Conservation (phyloP, 2,329 filamentous ascomycete species). For the Fusarium humuli region DNA sequence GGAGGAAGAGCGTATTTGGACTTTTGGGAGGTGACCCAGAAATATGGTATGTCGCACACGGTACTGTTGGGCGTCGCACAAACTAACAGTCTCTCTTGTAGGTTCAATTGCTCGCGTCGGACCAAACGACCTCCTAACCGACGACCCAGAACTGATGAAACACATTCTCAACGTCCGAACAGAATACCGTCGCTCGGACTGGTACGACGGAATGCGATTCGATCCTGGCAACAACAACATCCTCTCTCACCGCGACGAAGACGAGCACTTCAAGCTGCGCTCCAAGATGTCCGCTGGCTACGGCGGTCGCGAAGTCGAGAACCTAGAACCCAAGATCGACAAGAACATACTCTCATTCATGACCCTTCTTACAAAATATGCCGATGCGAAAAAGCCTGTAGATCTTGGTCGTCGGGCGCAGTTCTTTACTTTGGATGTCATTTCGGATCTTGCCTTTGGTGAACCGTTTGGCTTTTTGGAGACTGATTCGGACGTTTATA, state of each 20-base stretch:
- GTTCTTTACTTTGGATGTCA: constrained; percentile 66
- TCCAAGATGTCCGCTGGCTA: constrained; percentile 65
- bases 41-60: constrained; percentile 49
- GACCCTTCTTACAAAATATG: constrained; percentile 46
- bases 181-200: constrained; percentile 52
- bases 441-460: constrained; percentile 63
- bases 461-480: constrained; percentile 60
- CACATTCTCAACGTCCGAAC: constrained; percentile 51
- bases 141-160: constrained; percentile 54
- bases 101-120: constrained; percentile 56
- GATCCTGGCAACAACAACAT: constrained; percentile 64
- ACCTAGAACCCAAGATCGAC: constrained; percentile 62
- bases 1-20: constrained; percentile 52
- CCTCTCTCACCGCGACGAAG: constrained; percentile 61
- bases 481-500: constrained; percentile 59
- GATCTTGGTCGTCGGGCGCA: constrained; percentile 62
- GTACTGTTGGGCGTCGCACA: background rate
- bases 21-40: constrained; percentile 51
- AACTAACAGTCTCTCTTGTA: constrained; percentile 7
- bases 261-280: constrained; percentile 55
- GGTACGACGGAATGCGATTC: constrained; percentile 64
- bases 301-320: constrained; percentile 64
- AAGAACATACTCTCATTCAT: constrained; percentile 59
- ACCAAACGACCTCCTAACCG: constrained; percentile 55
- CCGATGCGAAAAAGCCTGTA: constrained; percentile 20